Conservation (phyloP, 2,329 filamentous ascomycete species). For the Emmonsia crescens region DNA sequence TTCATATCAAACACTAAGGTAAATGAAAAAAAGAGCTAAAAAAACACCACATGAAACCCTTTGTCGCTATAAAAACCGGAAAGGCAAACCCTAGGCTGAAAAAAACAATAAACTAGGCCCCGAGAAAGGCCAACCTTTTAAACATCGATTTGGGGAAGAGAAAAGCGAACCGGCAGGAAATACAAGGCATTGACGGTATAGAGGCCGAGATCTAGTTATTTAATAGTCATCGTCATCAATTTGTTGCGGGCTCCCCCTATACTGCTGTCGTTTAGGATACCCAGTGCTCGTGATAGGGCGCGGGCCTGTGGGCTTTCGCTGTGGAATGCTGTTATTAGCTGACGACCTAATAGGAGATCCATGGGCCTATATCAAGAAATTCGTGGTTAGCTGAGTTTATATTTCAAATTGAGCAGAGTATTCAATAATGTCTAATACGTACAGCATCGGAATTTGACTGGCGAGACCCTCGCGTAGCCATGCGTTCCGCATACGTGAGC, state of each 20-base stretch:
- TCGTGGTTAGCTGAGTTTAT: background rate
- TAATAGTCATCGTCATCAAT: constrained; percentile 29
- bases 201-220: background rate
- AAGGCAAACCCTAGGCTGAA: background rate
- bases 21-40: background rate
- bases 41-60: background rate
- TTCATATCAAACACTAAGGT: constrained; percentile 2
- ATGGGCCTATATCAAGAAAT: constrained; percentile 11
- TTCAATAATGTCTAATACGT: constrained; percentile 10
- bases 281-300: constrained; percentile 32
- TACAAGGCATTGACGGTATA: background rate
- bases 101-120: background rate
- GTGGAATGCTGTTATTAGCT: constrained; percentile 21
- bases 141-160: background rate
- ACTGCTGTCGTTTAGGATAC: constrained; percentile 19
- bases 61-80: background rate
- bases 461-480: constrained; percentile 25
- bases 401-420: background rate
- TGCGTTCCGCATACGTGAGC: constrained; percentile 31
- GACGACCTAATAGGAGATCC: constrained; percentile 22
- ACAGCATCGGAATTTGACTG: constrained; percentile 19
- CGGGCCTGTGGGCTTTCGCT: constrained; percentile 39
- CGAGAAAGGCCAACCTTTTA: background rate
- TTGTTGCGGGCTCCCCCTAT: constrained; percentile 23
- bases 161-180: background rate